These are phyloP conservation scores for Backusella macrospora DNA, from an alignment of 192 early-diverging fungal genomes.

Conservation along the genomic window DNA sequence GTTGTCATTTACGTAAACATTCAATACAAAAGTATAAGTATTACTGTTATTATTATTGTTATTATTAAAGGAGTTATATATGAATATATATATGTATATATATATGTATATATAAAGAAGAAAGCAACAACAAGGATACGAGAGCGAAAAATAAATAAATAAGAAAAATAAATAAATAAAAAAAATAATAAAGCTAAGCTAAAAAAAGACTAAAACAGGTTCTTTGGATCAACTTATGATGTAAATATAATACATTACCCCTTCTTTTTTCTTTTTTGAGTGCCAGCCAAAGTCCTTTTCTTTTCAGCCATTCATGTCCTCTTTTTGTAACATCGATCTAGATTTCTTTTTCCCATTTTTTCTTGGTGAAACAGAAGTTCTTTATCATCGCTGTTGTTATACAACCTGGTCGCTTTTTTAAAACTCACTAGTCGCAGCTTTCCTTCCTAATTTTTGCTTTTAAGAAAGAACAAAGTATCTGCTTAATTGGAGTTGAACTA, in stretches of 20 bases:
- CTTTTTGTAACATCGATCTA: not conserved
- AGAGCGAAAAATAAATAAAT: not conserved
- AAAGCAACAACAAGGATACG: no score
- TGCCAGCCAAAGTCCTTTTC: not conserved
- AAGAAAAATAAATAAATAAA: not conserved
- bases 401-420: no score
- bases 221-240: not conserved
- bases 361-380: no score
- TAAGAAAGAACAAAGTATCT: no score
- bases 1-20: constrained; percentile 1
- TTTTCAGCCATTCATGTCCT: not conserved
- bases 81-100: not conserved
- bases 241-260: not conserved
- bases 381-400: no score
- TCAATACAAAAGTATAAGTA: not conserved
- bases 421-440: no score
- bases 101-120: no score
- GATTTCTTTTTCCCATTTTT: no score
- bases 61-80: not conserved
- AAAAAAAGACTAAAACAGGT: not conserved
- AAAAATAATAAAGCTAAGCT: not conserved
- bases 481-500: no score
- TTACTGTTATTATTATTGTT: not conserved
- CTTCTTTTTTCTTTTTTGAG: not conserved
- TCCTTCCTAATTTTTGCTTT: no score